Conservation (phyloP, 306 rosid genomes). For the Trifolium pratense region DNA sequence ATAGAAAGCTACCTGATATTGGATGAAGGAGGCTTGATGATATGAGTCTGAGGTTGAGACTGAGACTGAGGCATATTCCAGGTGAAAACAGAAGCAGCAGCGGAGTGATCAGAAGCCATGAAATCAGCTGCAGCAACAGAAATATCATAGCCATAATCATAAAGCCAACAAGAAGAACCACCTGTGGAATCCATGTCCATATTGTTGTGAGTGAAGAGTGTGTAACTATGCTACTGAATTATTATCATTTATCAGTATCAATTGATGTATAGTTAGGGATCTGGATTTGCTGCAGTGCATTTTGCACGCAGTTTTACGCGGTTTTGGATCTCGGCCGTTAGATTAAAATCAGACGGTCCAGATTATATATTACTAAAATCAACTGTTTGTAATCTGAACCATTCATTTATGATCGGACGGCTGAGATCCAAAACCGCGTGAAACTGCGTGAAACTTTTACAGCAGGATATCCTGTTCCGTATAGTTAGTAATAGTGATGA, state of each 20-base stretch:
- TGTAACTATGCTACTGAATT: not conserved
- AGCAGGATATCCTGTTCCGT: no score
- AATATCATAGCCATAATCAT: constrained; percentile 54
- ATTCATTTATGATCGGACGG: no score
- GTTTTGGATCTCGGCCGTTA: no score
- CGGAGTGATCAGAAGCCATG: constrained; percentile 39
- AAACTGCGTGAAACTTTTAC: no score
- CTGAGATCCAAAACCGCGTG: no score
- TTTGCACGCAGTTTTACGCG: no score
- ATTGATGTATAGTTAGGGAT: not conserved
- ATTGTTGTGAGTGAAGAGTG: not conserved
- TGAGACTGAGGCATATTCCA: constrained; percentile 51
- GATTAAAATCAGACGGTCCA: no score
- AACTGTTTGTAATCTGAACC: no score
- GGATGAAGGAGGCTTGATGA: constrained; percentile 48
- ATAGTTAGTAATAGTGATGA: not conserved
- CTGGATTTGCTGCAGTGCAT: no score
- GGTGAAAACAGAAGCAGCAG: constrained; percentile 51
- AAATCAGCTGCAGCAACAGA: constrained; percentile 41
- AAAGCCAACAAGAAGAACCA: constrained; percentile 58
- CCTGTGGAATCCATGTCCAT: constrained; percentile 55
- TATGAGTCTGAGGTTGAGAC: constrained; percentile 46
- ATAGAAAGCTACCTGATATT: constrained; percentile 53
- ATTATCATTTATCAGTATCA: not conserved
- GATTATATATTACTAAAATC: no score